Evolutionary conservation across 371 early-diverging fungal species (phyloP), one percentile per base, ranked within the genome.

Genomic region (Saksenaea oblongispora): DNA sequence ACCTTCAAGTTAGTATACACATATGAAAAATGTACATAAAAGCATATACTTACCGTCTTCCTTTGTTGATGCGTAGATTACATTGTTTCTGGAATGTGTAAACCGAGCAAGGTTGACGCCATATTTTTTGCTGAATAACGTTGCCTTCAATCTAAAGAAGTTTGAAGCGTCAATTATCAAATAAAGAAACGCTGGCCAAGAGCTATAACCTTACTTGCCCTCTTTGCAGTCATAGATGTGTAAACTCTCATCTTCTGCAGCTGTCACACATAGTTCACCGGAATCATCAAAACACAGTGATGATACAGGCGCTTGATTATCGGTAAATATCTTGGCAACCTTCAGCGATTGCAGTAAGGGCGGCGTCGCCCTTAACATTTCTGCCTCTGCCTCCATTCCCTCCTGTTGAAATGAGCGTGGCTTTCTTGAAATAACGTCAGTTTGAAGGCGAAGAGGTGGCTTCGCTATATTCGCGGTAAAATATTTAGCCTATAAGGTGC

Each of bases 51-150:
- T 86, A 91, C 93, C 91, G 76, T 96, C 93, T 68, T 91, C 91
- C 71, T 96, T 96, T 36, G 97, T 96, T 0, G 96, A 95, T 26
- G 95, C 91, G 75, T 96, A 89, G 27, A 96, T 78, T 34, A 97
- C 86, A 55, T 82, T 88, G 24, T 84, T 91, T 10, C 78, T 64
- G 41, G 84, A 82, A 73, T 93, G 93, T 0, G 95, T 94, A 67
- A 96, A 97, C 22, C 91, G 82, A 1, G 93, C 94, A 26, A 93
- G 73, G 44, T 87, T 81, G 61, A 90, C 91, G 7, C 95, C 95
- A 65, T 95, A 95, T 61, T 95, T 95, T 76, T 94, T 92, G 72
- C 89, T 89, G 69, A 76, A 85, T 10, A 85, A 67, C 0, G 87
- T 87, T 36, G 87, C 85, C 56, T 83, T 83, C 34, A 86, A 69